These are phyloP conservation scores for Podochytrium sp. DNA, from an alignment of 192 early-diverging fungal species.

Conservation along the genomic window DNA sequence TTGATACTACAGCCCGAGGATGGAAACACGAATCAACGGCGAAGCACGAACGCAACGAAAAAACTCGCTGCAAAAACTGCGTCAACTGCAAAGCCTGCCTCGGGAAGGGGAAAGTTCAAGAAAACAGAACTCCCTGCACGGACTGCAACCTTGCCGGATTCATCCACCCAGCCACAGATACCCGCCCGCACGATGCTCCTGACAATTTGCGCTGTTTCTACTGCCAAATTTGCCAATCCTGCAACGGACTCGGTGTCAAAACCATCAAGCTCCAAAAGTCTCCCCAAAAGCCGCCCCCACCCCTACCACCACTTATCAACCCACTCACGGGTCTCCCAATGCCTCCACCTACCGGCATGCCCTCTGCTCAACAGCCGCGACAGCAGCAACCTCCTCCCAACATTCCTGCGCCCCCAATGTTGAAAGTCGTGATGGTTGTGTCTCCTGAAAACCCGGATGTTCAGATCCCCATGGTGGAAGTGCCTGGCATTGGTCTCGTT, in stretches of 20 bases:
- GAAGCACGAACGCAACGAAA: conserved; percentile 38
- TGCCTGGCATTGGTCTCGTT: conserved; percentile 30
- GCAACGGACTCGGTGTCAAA: conserved; percentile 36
- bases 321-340: background rate
- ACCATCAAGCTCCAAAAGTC: background rate
- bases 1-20: conserved; percentile 15
- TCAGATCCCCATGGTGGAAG: conserved; percentile 24
- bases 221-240: conserved; percentile 44
- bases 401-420: conserved; percentile 25
- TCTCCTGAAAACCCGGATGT: conserved; percentile 6
- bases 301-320: background rate
- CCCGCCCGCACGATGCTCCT: conserved; percentile 45
- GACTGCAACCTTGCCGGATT: conserved; percentile 43
- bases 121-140: conserved; percentile 36
- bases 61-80: conserved; percentile 39
- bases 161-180: conserved; percentile 34
- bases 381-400: conserved; percentile 3
- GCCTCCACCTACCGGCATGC: background rate
- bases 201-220: conserved; percentile 49
- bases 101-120: conserved; percentile 32
- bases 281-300: background rate
- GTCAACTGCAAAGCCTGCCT: conserved; percentile 40
- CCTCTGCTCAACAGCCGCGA: background rate
- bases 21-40: conserved; percentile 40
- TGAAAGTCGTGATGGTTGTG: conserved; percentile 18